These are phyloP conservation scores for Allomyces macrogynus DNA, from an alignment of 192 early-diverging fungal genomes.

Conservation along the genomic window DNA sequence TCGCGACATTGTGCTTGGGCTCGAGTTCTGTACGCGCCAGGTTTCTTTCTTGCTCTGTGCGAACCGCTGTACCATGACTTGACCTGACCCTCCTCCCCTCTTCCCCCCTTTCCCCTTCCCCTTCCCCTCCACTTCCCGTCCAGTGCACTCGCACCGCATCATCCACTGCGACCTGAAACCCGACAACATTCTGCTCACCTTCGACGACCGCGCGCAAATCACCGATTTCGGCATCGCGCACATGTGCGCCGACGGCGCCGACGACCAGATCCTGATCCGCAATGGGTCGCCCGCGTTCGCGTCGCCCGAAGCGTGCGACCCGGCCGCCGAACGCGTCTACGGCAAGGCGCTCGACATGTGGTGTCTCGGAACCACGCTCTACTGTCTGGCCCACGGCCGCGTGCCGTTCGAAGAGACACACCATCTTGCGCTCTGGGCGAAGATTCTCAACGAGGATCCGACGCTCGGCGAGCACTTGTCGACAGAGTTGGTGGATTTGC, in stretches of 20 bases:
- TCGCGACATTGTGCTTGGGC: conserved; percentile 31
- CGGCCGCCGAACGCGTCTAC: not conserved
- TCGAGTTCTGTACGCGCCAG: conserved; percentile 30
- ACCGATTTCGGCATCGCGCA: conserved; percentile 41
- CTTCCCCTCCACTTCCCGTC: too few relatives aligned
- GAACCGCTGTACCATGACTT: too few relatives aligned
- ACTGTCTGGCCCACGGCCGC: too few relatives aligned
- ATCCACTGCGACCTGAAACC: conserved; percentile 42
- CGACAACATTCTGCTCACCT: conserved; percentile 28
- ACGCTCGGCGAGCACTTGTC: too few relatives aligned
- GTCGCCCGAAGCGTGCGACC: conserved; percentile 25
- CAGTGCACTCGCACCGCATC: conserved; percentile 29
- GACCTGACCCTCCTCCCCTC: too few relatives aligned
- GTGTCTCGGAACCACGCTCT: conserved; percentile 18
- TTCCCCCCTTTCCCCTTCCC: too few relatives aligned
- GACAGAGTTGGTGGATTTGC: too few relatives aligned
- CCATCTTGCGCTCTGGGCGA: too few relatives aligned
- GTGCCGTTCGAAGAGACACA: too few relatives aligned
- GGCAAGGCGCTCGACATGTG: conserved; percentile 32
- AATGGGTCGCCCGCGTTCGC: conserved; percentile 32
- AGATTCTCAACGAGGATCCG: too few relatives aligned
- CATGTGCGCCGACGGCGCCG: conserved; percentile 26
- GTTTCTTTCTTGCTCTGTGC: too few relatives aligned
- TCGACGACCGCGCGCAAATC: conserved; percentile 21
- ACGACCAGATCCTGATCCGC: conserved; percentile 16